Conservation (phyloP, 1,284 basidiomycete genomes). For the Abortiporus biennis region DNA sequence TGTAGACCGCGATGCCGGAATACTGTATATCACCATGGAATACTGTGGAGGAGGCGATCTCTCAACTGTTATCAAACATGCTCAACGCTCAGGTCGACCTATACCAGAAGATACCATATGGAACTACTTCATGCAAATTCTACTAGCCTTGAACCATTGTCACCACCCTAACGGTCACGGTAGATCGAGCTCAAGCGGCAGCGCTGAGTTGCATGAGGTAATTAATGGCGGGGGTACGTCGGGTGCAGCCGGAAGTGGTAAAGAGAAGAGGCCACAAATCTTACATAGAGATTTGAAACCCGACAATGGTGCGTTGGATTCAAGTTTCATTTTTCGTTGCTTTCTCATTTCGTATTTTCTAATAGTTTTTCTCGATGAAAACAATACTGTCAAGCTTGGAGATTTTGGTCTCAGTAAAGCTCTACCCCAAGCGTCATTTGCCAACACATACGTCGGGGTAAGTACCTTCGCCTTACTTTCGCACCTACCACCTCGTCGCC, state of each 20-base stretch:
- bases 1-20: constrained; percentile 86
- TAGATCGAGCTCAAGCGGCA: constrained; percentile 37
- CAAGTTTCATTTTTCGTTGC: constrained; percentile 3
- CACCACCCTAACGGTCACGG: constrained; percentile 69
- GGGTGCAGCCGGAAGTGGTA: constrained; percentile 34
- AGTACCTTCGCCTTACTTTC: constrained; percentile 24
- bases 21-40: constrained; percentile 95
- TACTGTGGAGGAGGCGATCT: constrained; percentile 95
- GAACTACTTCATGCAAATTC: constrained; percentile 92
- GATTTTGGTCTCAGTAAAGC: constrained; percentile 97
- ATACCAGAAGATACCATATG: constrained; percentile 92
- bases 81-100: constrained; percentile 57
- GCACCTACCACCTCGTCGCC: background rate
- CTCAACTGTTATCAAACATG: constrained; percentile 78
- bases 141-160: constrained; percentile 88
- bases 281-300: constrained; percentile 95
- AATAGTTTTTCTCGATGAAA: constrained; percentile 79
- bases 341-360: constrained; percentile 5
- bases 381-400: constrained; percentile 83
- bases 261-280: constrained; percentile 66
- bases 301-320: constrained; percentile 76
- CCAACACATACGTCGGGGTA: constrained; percentile 95
- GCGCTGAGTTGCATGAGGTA: no score
- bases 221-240: no score
- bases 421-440: constrained; percentile 81